Percentiles rank a stretch among this genome's conserved stretches.
Conservation (phyloP, 2,329 filamentous ascomycete genomes). For the Fusarium denticulatum region DNA sequence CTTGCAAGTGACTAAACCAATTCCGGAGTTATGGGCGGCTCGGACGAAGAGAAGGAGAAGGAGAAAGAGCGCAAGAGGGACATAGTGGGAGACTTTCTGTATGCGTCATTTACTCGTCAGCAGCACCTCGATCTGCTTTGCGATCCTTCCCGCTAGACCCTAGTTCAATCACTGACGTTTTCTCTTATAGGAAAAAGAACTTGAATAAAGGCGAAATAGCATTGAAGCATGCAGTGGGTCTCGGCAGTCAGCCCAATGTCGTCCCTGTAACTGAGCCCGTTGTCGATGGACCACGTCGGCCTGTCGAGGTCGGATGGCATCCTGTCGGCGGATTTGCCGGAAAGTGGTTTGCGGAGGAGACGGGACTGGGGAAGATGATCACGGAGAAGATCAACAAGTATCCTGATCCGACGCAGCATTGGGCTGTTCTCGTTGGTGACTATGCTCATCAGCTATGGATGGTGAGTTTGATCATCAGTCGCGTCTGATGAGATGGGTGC, state of each 20-base stretch:
- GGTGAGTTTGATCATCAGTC: constrained; percentile 47
- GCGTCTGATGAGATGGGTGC: neutral
- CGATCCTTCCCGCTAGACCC: neutral
- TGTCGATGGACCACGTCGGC: constrained; percentile 45
- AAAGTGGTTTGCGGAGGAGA: constrained; percentile 68
- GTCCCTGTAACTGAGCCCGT: constrained; percentile 44
- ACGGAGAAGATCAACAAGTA: constrained; percentile 64
- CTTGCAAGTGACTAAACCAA: neutral
- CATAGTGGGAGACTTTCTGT: constrained; percentile 48
- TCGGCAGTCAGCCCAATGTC: constrained; percentile 47
- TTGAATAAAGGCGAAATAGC: constrained; percentile 49
- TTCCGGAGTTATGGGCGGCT: constrained; percentile 4
- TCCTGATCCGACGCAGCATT: constrained; percentile 69
- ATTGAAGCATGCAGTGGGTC: constrained; percentile 49
- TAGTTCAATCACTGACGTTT: neutral
- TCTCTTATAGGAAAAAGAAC: constrained; percentile 43
- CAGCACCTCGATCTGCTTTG: neutral
- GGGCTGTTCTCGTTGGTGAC: constrained; percentile 66
- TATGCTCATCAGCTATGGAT: constrained; percentile 69
- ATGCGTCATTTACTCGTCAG: constrained; percentile 36
- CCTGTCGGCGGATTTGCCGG: constrained; percentile 65
- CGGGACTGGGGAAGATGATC: constrained; percentile 64
- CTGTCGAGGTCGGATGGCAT: constrained; percentile 67
- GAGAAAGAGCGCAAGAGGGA: constrained; percentile 45
- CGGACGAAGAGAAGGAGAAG: constrained; percentile 29